Conservation (phyloP, 1,284 basidiomycete species). For the Puccinia coronata region DNA sequence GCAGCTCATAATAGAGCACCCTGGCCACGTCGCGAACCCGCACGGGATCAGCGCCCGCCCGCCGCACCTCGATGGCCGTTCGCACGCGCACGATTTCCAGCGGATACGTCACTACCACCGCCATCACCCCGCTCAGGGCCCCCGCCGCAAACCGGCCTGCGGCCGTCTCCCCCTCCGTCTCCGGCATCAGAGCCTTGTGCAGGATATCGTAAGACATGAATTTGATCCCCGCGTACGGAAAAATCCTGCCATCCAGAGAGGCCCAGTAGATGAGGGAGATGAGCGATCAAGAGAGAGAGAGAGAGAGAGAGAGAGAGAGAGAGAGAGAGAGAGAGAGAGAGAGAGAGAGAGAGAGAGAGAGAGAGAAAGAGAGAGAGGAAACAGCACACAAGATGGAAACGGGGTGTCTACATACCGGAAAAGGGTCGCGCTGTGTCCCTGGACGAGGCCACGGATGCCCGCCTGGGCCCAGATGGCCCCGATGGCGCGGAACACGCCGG, state of each 20-base stretch:
- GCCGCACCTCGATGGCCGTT: constrained; percentile 72
- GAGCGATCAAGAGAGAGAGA: no score
- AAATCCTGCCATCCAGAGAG: no score
- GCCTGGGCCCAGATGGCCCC: constrained; percentile 72
- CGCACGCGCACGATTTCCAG: constrained; percentile 92
- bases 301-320: no score
- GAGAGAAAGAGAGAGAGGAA: no score
- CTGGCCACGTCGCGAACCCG: constrained; percentile 68
- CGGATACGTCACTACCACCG: constrained; percentile 90
- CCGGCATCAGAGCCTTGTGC: constrained; percentile 66
- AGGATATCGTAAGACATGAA: constrained; percentile 95
- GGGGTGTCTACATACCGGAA: constrained; percentile 58
- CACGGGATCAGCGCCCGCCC: constrained; percentile 61
- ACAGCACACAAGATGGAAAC: no score
- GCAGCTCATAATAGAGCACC: constrained; percentile 70
- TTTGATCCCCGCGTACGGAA: constrained; percentile 96
- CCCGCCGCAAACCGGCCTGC: constrained; percentile 82
- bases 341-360: no score
- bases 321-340: no score
- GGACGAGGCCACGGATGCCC: constrained; percentile 80
- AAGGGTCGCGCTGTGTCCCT: constrained; percentile 90
- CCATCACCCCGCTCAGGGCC: constrained; percentile 73
- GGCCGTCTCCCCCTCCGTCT: not conserved
- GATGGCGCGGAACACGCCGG: constrained; percentile 75
- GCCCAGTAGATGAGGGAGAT: no score